Percentiles rank a stretch among this genome's conserved stretches.
These are phyloP conservation scores for Ganoderma lucidum DNA, from an alignment of 1,284 basidiomycete species.

Conservation along the genomic window DNA sequence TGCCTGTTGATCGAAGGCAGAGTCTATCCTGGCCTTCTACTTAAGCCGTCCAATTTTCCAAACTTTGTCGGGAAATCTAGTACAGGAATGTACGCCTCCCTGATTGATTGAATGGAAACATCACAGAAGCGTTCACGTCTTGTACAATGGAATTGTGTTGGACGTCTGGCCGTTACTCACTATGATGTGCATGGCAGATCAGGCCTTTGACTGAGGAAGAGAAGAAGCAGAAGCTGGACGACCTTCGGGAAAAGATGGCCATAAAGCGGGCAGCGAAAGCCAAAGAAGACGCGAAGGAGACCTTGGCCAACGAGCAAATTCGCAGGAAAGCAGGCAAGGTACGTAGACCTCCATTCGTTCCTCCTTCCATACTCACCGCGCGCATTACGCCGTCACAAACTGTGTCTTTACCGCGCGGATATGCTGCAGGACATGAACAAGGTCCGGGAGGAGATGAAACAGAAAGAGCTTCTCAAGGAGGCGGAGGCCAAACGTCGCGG, in stretches of 20 bases:
- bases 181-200: slow-evolving; percentile 57
- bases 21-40: not conserved
- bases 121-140: not conserved
- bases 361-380: not conserved
- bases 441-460: slow-evolving; percentile 79
- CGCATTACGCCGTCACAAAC: not conserved
- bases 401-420: not conserved
- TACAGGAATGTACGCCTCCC: not conserved
- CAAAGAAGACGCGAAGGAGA: slow-evolving; percentile 74
- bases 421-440: slow-evolving; percentile 67
- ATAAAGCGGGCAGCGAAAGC: slow-evolving; percentile 78
- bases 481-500: slow-evolving; percentile 82
- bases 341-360: slow-evolving; percentile 24
- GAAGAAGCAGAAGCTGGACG: slow-evolving; percentile 83
- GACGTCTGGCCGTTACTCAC: not conserved
- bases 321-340: slow-evolving; percentile 87
- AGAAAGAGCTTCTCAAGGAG: slow-evolving; percentile 84
- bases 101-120: not conserved
- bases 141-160: not conserved
- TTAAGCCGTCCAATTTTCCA: not conserved
- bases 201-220: slow-evolving; percentile 96
- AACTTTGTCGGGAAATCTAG: not conserved
- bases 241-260: slow-evolving; percentile 81
- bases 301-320: slow-evolving; percentile 81
- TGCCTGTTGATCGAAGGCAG: not conserved